Base-by-base conservation (phyloP, 805 yeast genomes). In the Candida ipomoeae region DNA sequence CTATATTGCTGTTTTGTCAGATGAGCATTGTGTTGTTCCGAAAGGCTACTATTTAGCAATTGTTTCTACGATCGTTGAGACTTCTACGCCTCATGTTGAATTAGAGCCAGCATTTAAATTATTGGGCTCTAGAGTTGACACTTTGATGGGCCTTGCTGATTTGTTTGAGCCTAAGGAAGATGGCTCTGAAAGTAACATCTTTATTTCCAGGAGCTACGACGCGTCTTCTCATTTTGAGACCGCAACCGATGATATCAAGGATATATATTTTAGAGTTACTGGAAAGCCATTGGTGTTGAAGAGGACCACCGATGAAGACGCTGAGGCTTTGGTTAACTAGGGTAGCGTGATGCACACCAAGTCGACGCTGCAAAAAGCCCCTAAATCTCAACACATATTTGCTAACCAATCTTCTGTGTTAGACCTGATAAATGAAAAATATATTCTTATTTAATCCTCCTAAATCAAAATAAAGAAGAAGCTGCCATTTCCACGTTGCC, bases 181-280 rank as follows among this genome's bases (percentile, higher is more conserved):
- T 65, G 99, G 99, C 10, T 74, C 85, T 15, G 74, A 78, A 53
- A 91, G 87, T 67, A 82, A 85, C 50, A 82, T 94, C 45, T 94
- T 71, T 70, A 77, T 94, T 51, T 89, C 97, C 36, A 87, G 81
- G 72, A 87, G 96, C 52, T 94, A 90, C 67, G 99, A 94, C 67
- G 86, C 98, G 1, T 79, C 96, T 8, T 89, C 97, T 8, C 99
- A 94, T 71, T 94, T 94, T 66, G 99, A 94, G 71, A 75, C 91
- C 40, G 87, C 96, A 61, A 94, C 99, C 37, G 98, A 94, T 67
- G 98, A 94, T 68, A 96, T 94, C 60, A 90, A 89, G 71, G 97
- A 92, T 68, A 79, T 94, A 48, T 94, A 94, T 69, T 84, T 85
- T 69, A 82, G 98, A 68, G 85, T 94, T 56, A 87, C 87, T 33